These are phyloP conservation scores for Zasmidium cellare DNA, from an alignment of 2,329 filamentous ascomycete species.

Conservation along the genomic window DNA sequence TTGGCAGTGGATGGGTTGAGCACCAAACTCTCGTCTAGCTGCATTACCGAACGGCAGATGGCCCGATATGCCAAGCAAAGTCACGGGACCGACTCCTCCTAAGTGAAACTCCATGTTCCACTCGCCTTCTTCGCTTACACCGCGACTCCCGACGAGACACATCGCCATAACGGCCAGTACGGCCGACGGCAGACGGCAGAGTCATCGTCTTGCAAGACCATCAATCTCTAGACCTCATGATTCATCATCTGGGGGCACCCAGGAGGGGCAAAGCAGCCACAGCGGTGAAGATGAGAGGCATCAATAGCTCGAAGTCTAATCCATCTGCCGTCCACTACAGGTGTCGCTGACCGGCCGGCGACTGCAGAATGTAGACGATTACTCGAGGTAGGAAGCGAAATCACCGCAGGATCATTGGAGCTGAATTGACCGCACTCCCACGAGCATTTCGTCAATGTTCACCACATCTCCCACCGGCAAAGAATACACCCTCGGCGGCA, in stretches of 20 bases:
- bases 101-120: neutral
- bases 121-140: neutral
- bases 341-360: neutral
- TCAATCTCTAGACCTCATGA: neutral
- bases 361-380: neutral
- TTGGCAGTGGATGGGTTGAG: neutral
- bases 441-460: neutral
- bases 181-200: too few species aligned
- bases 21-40: neutral
- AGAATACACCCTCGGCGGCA: neutral
- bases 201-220: neutral
- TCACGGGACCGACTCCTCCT: neutral
- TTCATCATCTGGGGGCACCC: neutral
- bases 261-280: neutral
- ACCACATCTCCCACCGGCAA: neutral
- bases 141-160: neutral
- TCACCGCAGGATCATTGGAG: neutral
- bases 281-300: neutral
- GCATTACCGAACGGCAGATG: neutral
- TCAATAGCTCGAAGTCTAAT: neutral
- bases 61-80: neutral
- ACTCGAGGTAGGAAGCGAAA: neutral
- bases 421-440: neutral
- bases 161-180: neutral
- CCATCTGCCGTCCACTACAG: neutral